phyloP scores from a whole-genome alignment of 179 eudicot species.

The Carnegiea gigantea region DNA sequence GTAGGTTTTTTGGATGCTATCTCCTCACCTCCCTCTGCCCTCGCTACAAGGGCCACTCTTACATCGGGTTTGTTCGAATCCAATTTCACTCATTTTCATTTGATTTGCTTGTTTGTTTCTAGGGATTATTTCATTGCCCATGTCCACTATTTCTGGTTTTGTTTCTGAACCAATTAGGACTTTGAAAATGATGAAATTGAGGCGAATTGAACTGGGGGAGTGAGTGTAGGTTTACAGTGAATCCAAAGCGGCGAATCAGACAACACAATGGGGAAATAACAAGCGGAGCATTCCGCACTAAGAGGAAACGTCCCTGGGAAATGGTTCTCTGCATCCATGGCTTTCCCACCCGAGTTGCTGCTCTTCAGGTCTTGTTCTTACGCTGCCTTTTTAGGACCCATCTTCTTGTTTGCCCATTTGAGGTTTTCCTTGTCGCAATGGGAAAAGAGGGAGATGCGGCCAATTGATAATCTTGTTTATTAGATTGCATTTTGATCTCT shows the following conservation, averaged over 20 bases:
- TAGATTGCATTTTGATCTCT: neutral
- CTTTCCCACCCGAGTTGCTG: constrained; percentile 74
- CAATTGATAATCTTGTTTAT: neutral
- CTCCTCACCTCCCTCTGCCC: constrained; percentile 73
- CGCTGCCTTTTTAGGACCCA: neutral
- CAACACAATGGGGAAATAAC: constrained; percentile 88
- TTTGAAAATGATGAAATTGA: neutral
- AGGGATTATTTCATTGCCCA: no score
- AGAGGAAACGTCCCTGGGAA: constrained; percentile 89
- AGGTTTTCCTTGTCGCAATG: neutral
- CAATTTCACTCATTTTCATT: no score
- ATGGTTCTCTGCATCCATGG: constrained; percentile 90
- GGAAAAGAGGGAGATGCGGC: neutral
- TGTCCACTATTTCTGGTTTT: no score
- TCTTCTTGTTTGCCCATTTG: neutral
- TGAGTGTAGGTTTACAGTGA: constrained; percentile 65
- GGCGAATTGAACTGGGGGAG: neutral
- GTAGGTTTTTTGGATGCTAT: constrained; percentile 68
- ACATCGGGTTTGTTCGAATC: constrained; percentile 59
- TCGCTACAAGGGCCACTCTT: constrained; percentile 82
- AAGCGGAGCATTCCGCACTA: constrained; percentile 72
- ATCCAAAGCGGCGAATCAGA: constrained; percentile 72
- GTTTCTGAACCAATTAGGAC: no score
- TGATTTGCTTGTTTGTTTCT: no score
- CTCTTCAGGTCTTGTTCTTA: constrained; percentile 65